phyloP scores from a whole-genome alignment of 495 filamentous ascomycete species.

The Massariosphaeria phaeospora region DNA sequence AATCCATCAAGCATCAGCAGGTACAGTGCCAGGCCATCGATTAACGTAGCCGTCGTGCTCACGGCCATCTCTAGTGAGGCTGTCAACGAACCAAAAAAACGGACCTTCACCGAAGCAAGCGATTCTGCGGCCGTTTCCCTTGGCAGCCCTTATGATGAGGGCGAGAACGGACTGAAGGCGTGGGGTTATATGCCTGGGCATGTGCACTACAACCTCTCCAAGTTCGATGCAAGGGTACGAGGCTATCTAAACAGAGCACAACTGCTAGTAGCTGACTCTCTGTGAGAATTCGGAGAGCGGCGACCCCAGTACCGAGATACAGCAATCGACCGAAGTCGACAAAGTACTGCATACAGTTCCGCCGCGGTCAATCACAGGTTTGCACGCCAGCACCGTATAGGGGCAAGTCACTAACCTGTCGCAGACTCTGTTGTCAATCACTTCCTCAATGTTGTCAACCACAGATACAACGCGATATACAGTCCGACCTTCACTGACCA shows the following conservation, averaged over 20 bases:
- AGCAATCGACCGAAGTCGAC: conserved; percentile 7
- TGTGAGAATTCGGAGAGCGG: no score
- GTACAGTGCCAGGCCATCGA: background rate
- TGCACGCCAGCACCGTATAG: background rate
- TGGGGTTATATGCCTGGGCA: conserved; percentile 30
- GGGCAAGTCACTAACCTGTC: background rate
- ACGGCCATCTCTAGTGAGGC: background rate
- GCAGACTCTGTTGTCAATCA: conserved; percentile 50
- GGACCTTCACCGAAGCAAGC: conserved; percentile 26
- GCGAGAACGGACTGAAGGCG: conserved; percentile 28
- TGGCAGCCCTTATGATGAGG: conserved; percentile 6
- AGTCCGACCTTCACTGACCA: conserved; percentile 46
- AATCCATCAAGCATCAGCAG: background rate
- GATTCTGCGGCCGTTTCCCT: background rate
- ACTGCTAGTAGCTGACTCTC: no score
- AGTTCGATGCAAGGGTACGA: background rate
- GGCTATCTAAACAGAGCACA: background rate
- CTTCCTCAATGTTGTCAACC: conserved; percentile 48
- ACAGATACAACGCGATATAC: conserved; percentile 50
- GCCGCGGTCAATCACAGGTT: conserved; percentile 35
- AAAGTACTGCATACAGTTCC: conserved; percentile 25
- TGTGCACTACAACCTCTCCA: conserved; percentile 22
- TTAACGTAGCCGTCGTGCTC: background rate
- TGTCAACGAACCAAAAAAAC: conserved; percentile 8
- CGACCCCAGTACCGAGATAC: background rate